These are phyloP conservation scores for Cystobasidiopsis lactophilus DNA, from an alignment of 768 basidiomycete species.

Conservation along the genomic window DNA sequence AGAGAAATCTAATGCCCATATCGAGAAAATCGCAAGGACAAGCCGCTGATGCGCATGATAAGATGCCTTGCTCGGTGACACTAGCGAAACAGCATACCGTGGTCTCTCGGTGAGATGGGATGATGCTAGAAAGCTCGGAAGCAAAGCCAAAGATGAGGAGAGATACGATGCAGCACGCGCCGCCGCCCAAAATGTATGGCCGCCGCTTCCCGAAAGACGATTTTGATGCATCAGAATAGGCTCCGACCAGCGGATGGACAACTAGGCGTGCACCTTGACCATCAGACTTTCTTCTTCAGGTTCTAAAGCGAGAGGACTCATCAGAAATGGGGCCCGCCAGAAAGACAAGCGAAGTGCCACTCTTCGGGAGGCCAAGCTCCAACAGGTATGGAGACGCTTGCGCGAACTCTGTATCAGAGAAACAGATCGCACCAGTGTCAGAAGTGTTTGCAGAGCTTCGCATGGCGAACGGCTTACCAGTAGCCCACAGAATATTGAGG, in stretches of 20 bases:
- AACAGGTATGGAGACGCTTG: conserved; percentile 11
- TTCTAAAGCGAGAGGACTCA: too few species aligned
- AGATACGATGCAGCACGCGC: conserved; percentile 42
- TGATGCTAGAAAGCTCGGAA: conserved; percentile 34
- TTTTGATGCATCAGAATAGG: conserved; percentile 65
- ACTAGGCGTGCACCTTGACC: conserved; percentile 34
- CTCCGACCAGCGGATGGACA: neutral
- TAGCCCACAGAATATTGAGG: too few species aligned
- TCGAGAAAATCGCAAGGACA: conserved; percentile 69
- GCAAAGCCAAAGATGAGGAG: conserved; percentile 69
- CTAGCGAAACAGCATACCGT: too few species aligned
- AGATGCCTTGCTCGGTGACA: too few species aligned
- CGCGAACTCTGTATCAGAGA: too few species aligned
- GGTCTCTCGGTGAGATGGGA: neutral
- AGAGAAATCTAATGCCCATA: conserved; percentile 92
- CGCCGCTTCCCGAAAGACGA: conserved; percentile 52
- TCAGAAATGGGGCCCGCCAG: conserved; percentile 70
- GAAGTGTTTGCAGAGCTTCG: too few species aligned
- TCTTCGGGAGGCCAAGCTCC: conserved; percentile 1
- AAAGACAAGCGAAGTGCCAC: conserved; percentile 60
- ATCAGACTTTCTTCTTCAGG: conserved; percentile 88
- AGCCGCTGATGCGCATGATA: neutral
- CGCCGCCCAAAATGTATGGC: conserved; percentile 77
- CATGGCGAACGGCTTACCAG: too few species aligned
- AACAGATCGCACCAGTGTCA: too few species aligned